Base-by-base conservation (phyloP, 768 basidiomycete species). In the Psilocybe azurescens region DNA sequence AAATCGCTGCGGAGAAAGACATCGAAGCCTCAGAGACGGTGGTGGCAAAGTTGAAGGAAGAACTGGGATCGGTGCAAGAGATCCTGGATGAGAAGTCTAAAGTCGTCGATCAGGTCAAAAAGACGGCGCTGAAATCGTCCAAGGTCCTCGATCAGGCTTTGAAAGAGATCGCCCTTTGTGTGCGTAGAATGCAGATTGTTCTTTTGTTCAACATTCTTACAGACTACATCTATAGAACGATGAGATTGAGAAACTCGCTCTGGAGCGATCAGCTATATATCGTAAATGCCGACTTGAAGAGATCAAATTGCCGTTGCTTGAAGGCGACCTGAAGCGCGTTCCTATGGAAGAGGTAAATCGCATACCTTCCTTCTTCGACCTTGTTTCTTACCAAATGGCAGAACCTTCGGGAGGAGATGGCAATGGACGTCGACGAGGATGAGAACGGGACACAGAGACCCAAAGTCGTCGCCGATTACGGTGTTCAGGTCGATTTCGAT, bases 231-330 rank as follows among this genome's bases (percentile, higher is more conserved):
- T 59, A 24, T 48, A 76, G 75, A 75, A 76, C 67, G 96, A 97
- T 72, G 92, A 95, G 69, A 97, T 97, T 61, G 94, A 95, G 74
- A 94, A 93, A 71, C 76, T 91, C 29, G 89, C 88, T 0, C 81
- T 94, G 50, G 96, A 98, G 70, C 83, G 97, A 24, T 93, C 94
- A 24, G 80, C 89, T 0, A 84, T 93, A 50, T 99, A 98, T 72
- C 86, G 96, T 14, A 93, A 93, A 70, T 98, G 97, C 75, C 86
- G 95, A 64, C 81, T 99, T 48, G 97, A 99, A 64, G 95, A 97
- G 68, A 90, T 98, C 66, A 84, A 84, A 61, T 74, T 99, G 16
- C 95, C 97, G 0, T 78, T 99, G 11, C 67, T 82, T 13, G 73
- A 83, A 58, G 97, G 97, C 5, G 84, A 87, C 69, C 77, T 99